Evolutionary conservation across 768 basidiomycete genomes (phyloP).

Genomic region (Paxillus involutus): DNA sequence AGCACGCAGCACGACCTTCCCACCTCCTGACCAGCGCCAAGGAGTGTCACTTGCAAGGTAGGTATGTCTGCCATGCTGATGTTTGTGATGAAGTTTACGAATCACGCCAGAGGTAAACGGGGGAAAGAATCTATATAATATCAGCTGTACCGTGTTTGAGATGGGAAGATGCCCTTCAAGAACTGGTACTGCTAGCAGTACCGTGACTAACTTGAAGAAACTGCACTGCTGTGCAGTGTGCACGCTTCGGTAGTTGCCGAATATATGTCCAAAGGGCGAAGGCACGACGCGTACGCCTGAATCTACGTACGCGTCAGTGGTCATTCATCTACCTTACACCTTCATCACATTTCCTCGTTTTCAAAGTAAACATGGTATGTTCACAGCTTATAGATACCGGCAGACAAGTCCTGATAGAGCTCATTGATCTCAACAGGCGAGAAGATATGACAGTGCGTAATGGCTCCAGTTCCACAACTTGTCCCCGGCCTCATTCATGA

Average conservation of each 20-base stretch:
- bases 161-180: too few species aligned
- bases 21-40: slow-evolving; percentile 97
- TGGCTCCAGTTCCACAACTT: slow-evolving; percentile 2
- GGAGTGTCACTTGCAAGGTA: slow-evolving; percentile 76
- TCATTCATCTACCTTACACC: background rate
- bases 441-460: slow-evolving; percentile 91
- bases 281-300: slow-evolving; percentile 21
- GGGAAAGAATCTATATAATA: too few species aligned
- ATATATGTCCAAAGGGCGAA: background rate
- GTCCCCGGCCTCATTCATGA: slow-evolving; percentile 7
- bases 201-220: too few species aligned
- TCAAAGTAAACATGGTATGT: slow-evolving; percentile 49
- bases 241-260: slow-evolving; percentile 21
- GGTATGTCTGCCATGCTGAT: slow-evolving; percentile 49
- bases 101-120: too few species aligned
- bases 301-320: slow-evolving; percentile 24
- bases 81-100: too few species aligned
- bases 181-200: too few species aligned
- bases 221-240: too few species aligned
- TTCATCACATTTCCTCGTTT: slow-evolving; percentile 1
- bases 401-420: background rate
- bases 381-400: background rate
- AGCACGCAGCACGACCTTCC: slow-evolving; percentile 95
- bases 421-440: slow-evolving; percentile 48
- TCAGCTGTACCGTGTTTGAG: too few species aligned